Evolutionary conservation across 2,329 filamentous ascomycete genomes (phyloP).

Genomic region (Cadophora luteo-olivacea): DNA sequence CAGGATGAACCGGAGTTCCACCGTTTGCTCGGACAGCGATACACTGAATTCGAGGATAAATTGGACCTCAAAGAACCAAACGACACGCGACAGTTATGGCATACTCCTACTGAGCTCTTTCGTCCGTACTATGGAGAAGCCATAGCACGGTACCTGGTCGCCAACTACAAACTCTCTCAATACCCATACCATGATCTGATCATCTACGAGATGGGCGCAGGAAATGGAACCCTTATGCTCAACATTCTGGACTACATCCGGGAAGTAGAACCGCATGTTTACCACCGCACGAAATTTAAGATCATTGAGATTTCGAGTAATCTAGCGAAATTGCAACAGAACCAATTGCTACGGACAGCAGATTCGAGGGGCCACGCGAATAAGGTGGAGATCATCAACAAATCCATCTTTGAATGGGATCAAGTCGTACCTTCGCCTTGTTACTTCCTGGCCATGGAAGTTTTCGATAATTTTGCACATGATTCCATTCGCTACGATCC

Average conservation of each 20-base stretch:
- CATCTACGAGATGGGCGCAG: constrained; percentile 98
- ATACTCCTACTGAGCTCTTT: constrained; percentile 97
- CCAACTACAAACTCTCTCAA: constrained; percentile 92
- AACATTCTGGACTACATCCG: constrained; percentile 98
- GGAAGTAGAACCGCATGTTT: constrained; percentile 86
- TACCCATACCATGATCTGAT: constrained; percentile 97
- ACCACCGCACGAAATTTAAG: constrained; percentile 89
- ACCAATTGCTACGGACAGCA: constrained; percentile 70
- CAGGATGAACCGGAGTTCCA: constrained; percentile 88
- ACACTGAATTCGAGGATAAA: constrained; percentile 87
- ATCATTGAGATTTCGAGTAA: constrained; percentile 93
- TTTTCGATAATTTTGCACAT: constrained; percentile 98
- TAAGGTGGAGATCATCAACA: constrained; percentile 94
- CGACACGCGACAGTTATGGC: constrained; percentile 90
- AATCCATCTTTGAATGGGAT: constrained; percentile 93
- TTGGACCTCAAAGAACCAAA: constrained; percentile 74
- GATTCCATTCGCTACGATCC: constrained; percentile 92
- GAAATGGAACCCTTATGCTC: constrained; percentile 96
- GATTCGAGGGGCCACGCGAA: constrained; percentile 76
- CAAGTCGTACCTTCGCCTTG: constrained; percentile 88
- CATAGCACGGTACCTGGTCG: constrained; percentile 92
- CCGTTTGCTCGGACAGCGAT: constrained; percentile 75
- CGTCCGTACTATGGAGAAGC: constrained; percentile 96
- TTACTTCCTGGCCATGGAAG: constrained; percentile 97
- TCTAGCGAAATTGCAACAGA: constrained; percentile 78